Base-by-base conservation (phyloP, 2,329 filamentous ascomycete genomes). In the Fusarium buxicola region DNA sequence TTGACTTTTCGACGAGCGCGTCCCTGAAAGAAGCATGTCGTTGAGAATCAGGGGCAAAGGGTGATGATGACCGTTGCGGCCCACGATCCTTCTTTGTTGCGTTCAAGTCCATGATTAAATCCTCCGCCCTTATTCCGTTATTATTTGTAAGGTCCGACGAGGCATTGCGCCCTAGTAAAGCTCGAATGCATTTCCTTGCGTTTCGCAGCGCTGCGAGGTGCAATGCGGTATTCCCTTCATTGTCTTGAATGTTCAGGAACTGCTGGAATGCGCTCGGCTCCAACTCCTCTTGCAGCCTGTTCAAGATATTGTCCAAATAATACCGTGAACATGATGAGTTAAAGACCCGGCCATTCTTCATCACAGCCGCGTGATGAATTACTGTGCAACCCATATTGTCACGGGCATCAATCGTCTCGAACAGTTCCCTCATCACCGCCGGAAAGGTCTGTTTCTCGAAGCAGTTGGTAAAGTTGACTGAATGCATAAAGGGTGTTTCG, bases 381-480 rank as follows among this genome's bases (percentile, higher is more conserved):
- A 97, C 92, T 0, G 93, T 97, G 59, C 90, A 91, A 11, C 92
- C 91, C 46, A 89, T 89, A 75, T 87, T 88, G 73, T 99, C 95
- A 18, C 90, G 85, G 57, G 87, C 87, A 49, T 90, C 89, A 34
- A 97, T 88, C 1, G 94, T 97, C 32, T 89, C 86, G 47, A 94
- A 88, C 5, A 99, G 84, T 63, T 97, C 87, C 65, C 91, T 90
- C 69, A 97, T 87, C 53, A 99, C 88, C 18, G 85, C 85, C 0
- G 92, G 91, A 78, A 98, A 97, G 1, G 92, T 94, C 66, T 92
- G 87, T 78, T 95, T 96, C 75, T 98, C 95, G 75, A 89, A 95
- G 74, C 95, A 97, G 76, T 99, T 99, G 40, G 94, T 98, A 76
- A 98, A 99, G 73, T 96, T 87, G 53, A 98, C 94, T 7, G 92